A percentile compares a stretch with the other conserved stretches of the same genome.
phyloP scores from a whole-genome alignment of 148 eudicot genomes.

The Simmondsia chinensis region DNA sequence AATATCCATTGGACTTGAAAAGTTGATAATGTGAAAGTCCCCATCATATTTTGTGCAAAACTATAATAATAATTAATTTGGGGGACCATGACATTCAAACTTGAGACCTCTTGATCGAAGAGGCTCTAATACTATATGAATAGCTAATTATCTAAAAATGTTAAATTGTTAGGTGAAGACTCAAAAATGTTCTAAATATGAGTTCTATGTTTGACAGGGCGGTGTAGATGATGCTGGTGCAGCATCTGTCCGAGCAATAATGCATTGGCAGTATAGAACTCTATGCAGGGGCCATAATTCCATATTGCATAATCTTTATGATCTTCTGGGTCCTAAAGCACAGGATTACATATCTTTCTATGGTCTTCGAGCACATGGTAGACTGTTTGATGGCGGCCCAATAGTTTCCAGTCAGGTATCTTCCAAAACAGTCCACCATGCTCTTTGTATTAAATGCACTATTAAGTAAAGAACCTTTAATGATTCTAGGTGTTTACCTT shows the following conservation, averaged over 20 bases:
- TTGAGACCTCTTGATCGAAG: no score
- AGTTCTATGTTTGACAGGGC: conserved; percentile 42
- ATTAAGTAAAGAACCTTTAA: no score
- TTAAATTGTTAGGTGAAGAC: no score
- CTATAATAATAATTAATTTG: no score
- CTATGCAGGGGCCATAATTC: conserved; percentile 84
- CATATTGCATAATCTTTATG: conserved; percentile 75
- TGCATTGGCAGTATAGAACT: conserved; percentile 99
- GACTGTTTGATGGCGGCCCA: conserved; percentile 73
- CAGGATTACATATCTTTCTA: conserved; percentile 93
- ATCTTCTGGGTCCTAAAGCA: conserved; percentile 62
- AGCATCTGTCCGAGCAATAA: conserved; percentile 91
- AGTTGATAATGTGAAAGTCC: no score
- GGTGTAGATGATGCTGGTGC: conserved; percentile 98
- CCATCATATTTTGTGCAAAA: no score
- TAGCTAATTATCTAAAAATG: no score
- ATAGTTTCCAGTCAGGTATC: conserved; percentile 86
- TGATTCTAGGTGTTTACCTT: no score
- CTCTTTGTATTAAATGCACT: neutral
- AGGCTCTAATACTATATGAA: no score
- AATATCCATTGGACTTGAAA: no score
- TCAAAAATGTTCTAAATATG: no score
- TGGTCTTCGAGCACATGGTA: conserved; percentile 91
- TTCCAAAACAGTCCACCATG: neutral
- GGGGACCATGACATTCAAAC: no score